Evolutionary conservation across 2,329 filamentous ascomycete species (phyloP).

Genomic region (Paracorniculantispora psalliotae): DNA sequence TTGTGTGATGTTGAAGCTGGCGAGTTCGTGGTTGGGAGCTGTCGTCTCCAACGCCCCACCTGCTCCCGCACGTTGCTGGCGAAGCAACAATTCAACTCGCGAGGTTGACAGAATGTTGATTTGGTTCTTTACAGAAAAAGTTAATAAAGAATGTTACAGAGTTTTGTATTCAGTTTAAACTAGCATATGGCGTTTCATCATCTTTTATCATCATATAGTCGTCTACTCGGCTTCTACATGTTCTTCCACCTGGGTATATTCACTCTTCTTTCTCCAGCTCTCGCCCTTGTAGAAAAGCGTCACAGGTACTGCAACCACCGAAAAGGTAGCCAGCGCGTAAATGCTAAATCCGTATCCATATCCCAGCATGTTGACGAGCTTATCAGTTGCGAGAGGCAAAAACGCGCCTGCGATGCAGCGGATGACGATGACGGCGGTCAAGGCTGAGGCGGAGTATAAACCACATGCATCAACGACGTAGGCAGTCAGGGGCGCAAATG

Average conservation of each 20-base stretch:
- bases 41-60: neutral
- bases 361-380: constrained; percentile 45
- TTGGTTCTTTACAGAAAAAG: no score
- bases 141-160: no score
- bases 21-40: neutral
- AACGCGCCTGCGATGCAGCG: constrained; percentile 94
- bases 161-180: no score
- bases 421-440: constrained; percentile 29
- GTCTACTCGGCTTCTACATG: neutral
- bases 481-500: constrained; percentile 11
- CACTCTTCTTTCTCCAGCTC: constrained; percentile 32
- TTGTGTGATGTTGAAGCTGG: neutral
- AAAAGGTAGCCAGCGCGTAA: constrained; percentile 1
- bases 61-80: no score
- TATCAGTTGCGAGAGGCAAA: constrained; percentile 95
- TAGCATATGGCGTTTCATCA: no score
- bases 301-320: constrained; percentile 46
- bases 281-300: constrained; percentile 46
- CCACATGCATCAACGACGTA: constrained; percentile 15
- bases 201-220: constrained; percentile 69
- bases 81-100: no score
- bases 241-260: constrained; percentile 10
- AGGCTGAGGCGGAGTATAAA: constrained; percentile 11
- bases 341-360: constrained; percentile 5
- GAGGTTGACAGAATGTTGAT: no score